A percentile compares a stretch with the other conserved stretches of the same genome.
phyloP scores from a whole-genome alignment of 192 early-diverging fungal species.

The Gaertneriomyces sp. region DNA sequence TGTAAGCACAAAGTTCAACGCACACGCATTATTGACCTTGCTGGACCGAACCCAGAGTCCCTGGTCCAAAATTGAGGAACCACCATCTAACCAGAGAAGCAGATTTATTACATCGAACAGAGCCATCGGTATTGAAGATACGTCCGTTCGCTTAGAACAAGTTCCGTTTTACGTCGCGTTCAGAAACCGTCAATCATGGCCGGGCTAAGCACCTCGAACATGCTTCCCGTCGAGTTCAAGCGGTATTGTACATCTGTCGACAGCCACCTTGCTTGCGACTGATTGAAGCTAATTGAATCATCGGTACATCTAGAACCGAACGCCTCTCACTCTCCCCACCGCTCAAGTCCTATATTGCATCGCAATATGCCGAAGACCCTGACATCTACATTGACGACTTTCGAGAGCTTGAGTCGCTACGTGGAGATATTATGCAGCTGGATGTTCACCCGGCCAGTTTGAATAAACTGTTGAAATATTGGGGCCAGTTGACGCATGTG shows the following conservation, averaged over 20 bases:
- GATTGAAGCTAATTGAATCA: neutral
- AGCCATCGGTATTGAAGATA: no score
- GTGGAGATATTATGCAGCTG: slow-evolving; percentile 64
- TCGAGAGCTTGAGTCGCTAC: slow-evolving; percentile 70
- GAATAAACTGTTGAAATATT: slow-evolving; percentile 72
- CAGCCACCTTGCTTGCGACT: neutral
- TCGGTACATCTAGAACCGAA: slow-evolving; percentile 35
- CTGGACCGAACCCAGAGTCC: no score
- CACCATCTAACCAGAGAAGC: no score
- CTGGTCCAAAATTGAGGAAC: no score
- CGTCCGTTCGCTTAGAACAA: no score
- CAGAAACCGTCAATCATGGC: slow-evolving; percentile 5
- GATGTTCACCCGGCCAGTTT: slow-evolving; percentile 62
- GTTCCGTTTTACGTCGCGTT: no score
- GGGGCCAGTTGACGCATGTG: slow-evolving; percentile 79
- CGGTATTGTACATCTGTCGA: neutral
- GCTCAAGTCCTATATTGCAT: slow-evolving; percentile 68
- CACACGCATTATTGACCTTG: no score
- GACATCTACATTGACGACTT: slow-evolving; percentile 85
- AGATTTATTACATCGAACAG: no score
- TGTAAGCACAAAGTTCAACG: no score
- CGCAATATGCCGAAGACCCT: slow-evolving; percentile 79
- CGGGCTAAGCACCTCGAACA: slow-evolving; percentile 41
- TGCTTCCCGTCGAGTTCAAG: slow-evolving; percentile 57
- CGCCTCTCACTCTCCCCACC: slow-evolving; percentile 54